These are phyloP conservation scores for Plasmodium chabaudi DNA, from an alignment of 169 alveolate genomes.

Conservation along the genomic window DNA sequence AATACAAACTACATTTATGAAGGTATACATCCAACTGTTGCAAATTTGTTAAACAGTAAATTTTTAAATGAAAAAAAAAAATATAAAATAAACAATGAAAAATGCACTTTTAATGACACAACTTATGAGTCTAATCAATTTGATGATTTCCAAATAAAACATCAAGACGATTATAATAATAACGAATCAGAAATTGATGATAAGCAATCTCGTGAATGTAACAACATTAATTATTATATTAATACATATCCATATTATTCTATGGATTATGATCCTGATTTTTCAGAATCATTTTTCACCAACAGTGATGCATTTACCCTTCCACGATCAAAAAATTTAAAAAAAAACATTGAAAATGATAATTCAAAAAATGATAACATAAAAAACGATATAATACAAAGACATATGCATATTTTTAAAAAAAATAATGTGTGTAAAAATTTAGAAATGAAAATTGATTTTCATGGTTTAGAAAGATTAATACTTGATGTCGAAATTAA, in stretches of 20 bases:
- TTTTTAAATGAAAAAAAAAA: background rate
- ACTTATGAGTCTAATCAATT: no score
- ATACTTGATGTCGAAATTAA: constrained; percentile 52
- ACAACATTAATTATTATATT: background rate
- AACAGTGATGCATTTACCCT: no score
- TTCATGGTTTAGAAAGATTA: constrained; percentile 37
- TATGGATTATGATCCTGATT: constrained; percentile 4
- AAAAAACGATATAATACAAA: constrained; percentile 7
- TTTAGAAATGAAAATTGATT: background rate
- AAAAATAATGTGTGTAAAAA: constrained; percentile 14
- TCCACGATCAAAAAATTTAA: no score
- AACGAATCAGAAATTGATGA: no score
- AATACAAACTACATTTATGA: constrained; percentile 46
- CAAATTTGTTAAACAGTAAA: constrained; percentile 19
- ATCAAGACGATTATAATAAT: no score
- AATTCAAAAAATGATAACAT: background rate
- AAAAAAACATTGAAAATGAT: no score
- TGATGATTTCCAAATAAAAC: no score
- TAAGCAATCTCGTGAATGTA: background rate
- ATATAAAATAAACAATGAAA: background rate
- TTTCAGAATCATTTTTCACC: no score
- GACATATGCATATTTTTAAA: constrained; percentile 12
- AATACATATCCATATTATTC: constrained; percentile 1
- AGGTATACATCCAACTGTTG: constrained; percentile 63
- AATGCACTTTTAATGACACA: no score